phyloP scores from a whole-genome alignment of 306 rosid genomes.

The Coriaria nepalensis region DNA sequence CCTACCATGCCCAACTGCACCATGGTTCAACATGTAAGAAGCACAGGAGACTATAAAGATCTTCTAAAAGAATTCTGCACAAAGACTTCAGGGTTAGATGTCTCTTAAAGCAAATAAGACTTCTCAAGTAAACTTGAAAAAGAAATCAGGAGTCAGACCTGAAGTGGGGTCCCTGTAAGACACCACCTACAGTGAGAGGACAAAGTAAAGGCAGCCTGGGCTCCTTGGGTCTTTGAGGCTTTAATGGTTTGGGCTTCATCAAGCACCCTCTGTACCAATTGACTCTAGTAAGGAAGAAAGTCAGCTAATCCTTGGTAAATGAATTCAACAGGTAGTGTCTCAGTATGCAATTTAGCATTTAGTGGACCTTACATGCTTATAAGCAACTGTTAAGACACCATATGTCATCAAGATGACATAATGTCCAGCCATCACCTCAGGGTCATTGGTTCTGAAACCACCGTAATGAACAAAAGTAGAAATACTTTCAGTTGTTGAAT shows the following conservation, averaged over 20 bases:
- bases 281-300: too few relatives aligned
- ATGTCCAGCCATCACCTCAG: slow-evolving; percentile 35
- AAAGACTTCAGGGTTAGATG: too few relatives aligned
- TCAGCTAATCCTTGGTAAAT: too few relatives aligned
- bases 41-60: slow-evolving; percentile 60
- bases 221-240: slow-evolving; percentile 39
- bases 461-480: slow-evolving; percentile 78
- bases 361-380: slow-evolving; percentile 35
- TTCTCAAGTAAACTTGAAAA: too few relatives aligned
- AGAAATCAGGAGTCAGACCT: slow-evolving; percentile 29
- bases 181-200: slow-evolving; percentile 87
- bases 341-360: too few relatives aligned
- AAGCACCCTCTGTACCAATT: slow-evolving; percentile 77
- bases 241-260: slow-evolving; percentile 90
- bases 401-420: slow-evolving; percentile 80
- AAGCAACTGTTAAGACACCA: slow-evolving; percentile 47
- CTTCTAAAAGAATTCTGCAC: slow-evolving; percentile 83
- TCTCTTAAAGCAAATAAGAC: too few relatives aligned
- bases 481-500: slow-evolving; percentile 41
- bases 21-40: slow-evolving; percentile 88
- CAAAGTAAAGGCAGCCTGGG: slow-evolving; percentile 51
- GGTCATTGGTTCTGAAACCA: slow-evolving; percentile 42
- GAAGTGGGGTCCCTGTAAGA: slow-evolving; percentile 86
- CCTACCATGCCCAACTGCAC: slow-evolving; percentile 82
- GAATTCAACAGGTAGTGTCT: too few relatives aligned